These are phyloP conservation scores for Argentina anserina DNA, from an alignment of 306 rosid genomes.

Conservation along the genomic window DNA sequence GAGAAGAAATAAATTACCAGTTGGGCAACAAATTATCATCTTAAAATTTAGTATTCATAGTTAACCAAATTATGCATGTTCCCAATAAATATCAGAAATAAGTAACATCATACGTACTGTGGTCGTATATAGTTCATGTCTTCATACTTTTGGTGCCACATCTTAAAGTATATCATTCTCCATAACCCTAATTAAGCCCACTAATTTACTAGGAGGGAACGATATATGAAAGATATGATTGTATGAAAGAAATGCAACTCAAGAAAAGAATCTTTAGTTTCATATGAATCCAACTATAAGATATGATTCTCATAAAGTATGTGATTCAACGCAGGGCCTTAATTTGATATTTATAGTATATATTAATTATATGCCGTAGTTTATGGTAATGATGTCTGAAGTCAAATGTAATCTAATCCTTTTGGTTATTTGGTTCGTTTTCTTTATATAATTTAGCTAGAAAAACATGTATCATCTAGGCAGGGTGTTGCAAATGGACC, in stretches of 20 bases:
- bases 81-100: neutral
- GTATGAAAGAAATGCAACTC: neutral
- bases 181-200: neutral
- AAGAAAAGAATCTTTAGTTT: slow-evolving; percentile 4
- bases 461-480: neutral
- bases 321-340: slow-evolving; percentile 18
- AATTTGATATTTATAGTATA: neutral
- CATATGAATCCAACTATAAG: slow-evolving; percentile 21
- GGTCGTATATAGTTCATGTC: neutral
- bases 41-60: too few species aligned
- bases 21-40: too few species aligned
- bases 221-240: neutral
- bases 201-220: neutral
- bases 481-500: neutral
- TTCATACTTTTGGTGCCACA: neutral
- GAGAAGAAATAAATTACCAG: too few species aligned
- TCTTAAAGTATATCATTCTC: neutral
- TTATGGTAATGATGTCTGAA: neutral
- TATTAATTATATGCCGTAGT: neutral
- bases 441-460: neutral
- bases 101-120: neutral
- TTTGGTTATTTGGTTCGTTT: neutral
- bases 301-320: slow-evolving; percentile 18
- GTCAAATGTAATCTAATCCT: slow-evolving; percentile 8
- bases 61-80: too few species aligned